These are phyloP conservation scores for Chaetomiaceae sp. DNA, from an alignment of 2,329 filamentous ascomycete genomes.

Conservation along the genomic window DNA sequence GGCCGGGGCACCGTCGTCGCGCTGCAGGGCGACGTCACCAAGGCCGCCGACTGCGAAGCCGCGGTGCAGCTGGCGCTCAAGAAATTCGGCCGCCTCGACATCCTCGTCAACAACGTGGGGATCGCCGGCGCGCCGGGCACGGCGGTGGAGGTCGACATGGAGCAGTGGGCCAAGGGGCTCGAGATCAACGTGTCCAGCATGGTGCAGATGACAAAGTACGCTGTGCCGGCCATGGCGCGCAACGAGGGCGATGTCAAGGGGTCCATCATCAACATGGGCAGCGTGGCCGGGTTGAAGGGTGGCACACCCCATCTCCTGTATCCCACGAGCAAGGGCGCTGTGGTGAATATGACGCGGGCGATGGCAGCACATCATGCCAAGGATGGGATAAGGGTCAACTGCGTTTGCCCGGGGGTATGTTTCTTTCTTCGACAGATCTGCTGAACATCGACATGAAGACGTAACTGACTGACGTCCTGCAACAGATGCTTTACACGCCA, in stretches of 20 bases:
- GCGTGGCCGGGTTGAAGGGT: constrained; percentile 51
- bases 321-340: constrained; percentile 44
- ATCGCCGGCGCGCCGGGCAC: constrained; percentile 55
- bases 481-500: constrained; percentile 44
- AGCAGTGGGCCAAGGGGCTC: constrained; percentile 50
- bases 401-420: constrained; percentile 38
- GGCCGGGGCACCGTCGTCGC: constrained; percentile 24
- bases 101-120: constrained; percentile 62
- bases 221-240: constrained; percentile 54
- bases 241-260: constrained; percentile 45
- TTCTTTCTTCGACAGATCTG: background rate
- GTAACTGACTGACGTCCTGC: constrained; percentile 14
- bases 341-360: constrained; percentile 47
- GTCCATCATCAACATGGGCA: constrained; percentile 53
- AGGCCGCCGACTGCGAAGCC: constrained; percentile 44
- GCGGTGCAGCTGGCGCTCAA: constrained; percentile 39
- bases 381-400: constrained; percentile 45
- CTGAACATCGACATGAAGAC: too few species aligned
- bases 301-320: constrained; percentile 43
- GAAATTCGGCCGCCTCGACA: constrained; percentile 53
- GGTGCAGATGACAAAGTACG: constrained; percentile 59
- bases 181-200: constrained; percentile 61
- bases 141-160: constrained; percentile 56
- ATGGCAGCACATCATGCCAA: constrained; percentile 47
- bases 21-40: constrained; percentile 50